A percentile compares a stretch with the other conserved stretches of the same genome.
Conservation (phyloP, 2,329 filamentous ascomycete genomes). For the Paramyrothecium sp. region DNA sequence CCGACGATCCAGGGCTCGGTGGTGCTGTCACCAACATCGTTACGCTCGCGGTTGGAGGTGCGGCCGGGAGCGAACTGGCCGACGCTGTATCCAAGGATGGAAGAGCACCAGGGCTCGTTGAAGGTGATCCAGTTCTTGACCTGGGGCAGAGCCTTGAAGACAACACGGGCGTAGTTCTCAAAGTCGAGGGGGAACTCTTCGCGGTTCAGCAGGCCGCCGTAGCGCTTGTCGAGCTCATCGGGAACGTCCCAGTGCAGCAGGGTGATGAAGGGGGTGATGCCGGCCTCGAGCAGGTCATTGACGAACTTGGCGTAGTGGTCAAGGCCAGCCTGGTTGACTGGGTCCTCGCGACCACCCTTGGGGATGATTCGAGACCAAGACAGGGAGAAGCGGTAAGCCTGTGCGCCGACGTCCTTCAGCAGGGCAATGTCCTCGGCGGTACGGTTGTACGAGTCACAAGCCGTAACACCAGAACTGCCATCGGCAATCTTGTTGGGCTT, state of each 20-base stretch:
- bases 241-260: conserved; percentile 89
- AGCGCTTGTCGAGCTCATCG: conserved; percentile 73
- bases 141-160: conserved; percentile 72
- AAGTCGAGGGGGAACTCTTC: conserved; percentile 82
- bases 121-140: conserved; percentile 90
- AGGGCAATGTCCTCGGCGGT: conserved; percentile 75
- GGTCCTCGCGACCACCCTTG: conserved; percentile 78
- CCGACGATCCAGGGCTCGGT: conserved; percentile 82
- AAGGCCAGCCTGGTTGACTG: conserved; percentile 75
- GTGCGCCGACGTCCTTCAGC: conserved; percentile 70
- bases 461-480: conserved; percentile 69
- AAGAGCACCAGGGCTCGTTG: conserved; percentile 86
- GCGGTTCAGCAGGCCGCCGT: conserved; percentile 78
- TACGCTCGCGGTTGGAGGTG: conserved; percentile 73
- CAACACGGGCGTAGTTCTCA: conserved; percentile 71
- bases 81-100: conserved; percentile 75
- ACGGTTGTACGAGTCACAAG: conserved; percentile 85
- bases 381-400: conserved; percentile 80
- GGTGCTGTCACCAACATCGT: conserved; percentile 67
- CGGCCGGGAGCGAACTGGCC: conserved; percentile 81
- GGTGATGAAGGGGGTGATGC: conserved; percentile 79
- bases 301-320: conserved; percentile 78
- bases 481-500: conserved; percentile 82
- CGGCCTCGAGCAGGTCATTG: conserved; percentile 72
- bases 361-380: conserved; percentile 85